phyloP scores from a whole-genome alignment of 1,139 yeast species.

The Candida labiduridarum region DNA sequence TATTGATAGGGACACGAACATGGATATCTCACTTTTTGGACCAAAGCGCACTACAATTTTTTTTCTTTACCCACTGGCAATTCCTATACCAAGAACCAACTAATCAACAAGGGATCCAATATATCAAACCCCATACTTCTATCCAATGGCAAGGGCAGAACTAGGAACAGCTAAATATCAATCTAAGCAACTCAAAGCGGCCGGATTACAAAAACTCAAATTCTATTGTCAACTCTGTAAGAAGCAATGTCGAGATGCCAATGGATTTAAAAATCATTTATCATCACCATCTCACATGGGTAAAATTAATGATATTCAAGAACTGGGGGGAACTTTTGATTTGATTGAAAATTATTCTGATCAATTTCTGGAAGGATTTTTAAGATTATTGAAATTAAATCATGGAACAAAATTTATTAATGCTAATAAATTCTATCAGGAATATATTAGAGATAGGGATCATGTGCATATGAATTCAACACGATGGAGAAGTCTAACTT shows the following conservation, averaged over 20 bases:
- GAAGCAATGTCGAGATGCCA: constrained; percentile 93
- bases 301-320: constrained; percentile 45
- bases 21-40: no score
- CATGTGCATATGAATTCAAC: constrained; percentile 94
- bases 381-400: constrained; percentile 58
- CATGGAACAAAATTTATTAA: constrained; percentile 84
- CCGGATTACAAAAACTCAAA: constrained; percentile 81
- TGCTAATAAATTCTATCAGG: constrained; percentile 89
- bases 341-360: constrained; percentile 63
- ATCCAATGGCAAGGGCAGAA: constrained; percentile 51
- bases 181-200: constrained; percentile 75
- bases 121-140: neutral
- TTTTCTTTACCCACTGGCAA: no score
- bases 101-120: neutral
- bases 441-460: constrained; percentile 68
- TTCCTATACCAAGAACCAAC: neutral
- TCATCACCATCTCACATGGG: constrained; percentile 75
- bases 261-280: constrained; percentile 89
- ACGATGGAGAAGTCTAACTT: constrained; percentile 69
- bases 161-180: constrained; percentile 81
- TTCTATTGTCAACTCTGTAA: constrained; percentile 92
- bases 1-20: no score
- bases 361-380: constrained; percentile 64
- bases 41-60: no score
- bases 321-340: constrained; percentile 38